Evolutionary conservation across 108 stramenopile genomes (phyloP), one percentile per base, ranked within the genome.

Genomic region (Discostella stelligeroides): DNA sequence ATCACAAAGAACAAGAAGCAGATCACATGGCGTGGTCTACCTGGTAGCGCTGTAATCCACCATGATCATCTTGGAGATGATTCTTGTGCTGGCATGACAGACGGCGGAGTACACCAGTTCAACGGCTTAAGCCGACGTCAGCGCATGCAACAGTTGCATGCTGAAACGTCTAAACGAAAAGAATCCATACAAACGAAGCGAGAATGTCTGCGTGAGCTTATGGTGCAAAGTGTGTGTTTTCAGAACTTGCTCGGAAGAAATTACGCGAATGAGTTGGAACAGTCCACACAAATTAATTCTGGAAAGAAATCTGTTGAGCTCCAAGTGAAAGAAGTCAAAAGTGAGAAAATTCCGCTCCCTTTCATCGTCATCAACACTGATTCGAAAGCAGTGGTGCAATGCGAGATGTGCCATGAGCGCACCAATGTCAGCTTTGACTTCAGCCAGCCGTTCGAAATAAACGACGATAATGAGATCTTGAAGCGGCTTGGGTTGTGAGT

Each of bases 401-500:
- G 96, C 71, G 95, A 98, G 74, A 97, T 97, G 95, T 82, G 83
- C 17, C 82, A 81, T 18, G 88, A 96, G 65, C 81, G 85, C 20
- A 85, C 86, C 1, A 85, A 92, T 67, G 95, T 98, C 66, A 92
- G 82, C 76, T 96, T 98, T 80, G 91, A 97, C 59, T 98, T 98
- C 64, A 75, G 70, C 63, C 68, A 79, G 67, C 90, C 95, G 15
- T 98, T 97, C 80, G 96, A 98, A 79, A 92, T 98, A 56, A 92
- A 91, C 64, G 96, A 97, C 75, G 97, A 96, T 81, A 96, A 94
- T 73, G 93, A 94, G 24, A 94, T 98, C 34, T 70, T 98, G 57
- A 97, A 93, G 82, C 82, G 86, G 64, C 80, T 98, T 59, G 92
- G 88, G 64, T 76, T 96, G 92, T 89, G 79, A 83, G 89, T 86